A percentile compares a stretch with the other conserved stretches of the same genome.
Conservation (phyloP, 2,329 filamentous ascomycete genomes). For the Corynespora cassiicola region DNA sequence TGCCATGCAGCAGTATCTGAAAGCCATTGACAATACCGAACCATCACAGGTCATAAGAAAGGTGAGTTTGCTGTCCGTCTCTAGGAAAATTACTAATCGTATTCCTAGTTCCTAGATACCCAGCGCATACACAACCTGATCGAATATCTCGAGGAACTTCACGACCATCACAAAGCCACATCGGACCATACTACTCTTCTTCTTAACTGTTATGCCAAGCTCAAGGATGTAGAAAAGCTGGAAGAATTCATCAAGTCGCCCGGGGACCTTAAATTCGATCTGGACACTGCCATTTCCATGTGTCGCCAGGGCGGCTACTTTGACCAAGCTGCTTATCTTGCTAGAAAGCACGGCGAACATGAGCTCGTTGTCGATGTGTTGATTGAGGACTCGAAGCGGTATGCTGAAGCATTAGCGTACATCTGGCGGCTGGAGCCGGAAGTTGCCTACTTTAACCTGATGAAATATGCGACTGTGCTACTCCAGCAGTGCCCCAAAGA, state of each 20-base stretch:
- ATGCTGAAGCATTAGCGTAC: conserved; percentile 85
- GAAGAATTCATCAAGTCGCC: conserved; percentile 97
- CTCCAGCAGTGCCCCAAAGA: conserved; percentile 84
- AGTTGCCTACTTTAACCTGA: conserved; percentile 81
- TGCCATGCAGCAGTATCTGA: conserved; percentile 98
- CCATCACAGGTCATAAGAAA: conserved; percentile 96
- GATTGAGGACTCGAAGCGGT: conserved; percentile 93
- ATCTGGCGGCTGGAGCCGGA: conserved; percentile 87
- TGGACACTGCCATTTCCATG: conserved; percentile 97
- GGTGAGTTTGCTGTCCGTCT: conserved; percentile 49
- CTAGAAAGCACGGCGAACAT: conserved; percentile 91
- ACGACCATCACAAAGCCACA: conserved; percentile 91
- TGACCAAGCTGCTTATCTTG: conserved; percentile 94
- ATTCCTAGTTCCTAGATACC: conserved; percentile 81
- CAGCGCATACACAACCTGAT: conserved; percentile 98
- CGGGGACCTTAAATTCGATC: conserved; percentile 91
- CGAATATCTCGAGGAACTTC: conserved; percentile 93
- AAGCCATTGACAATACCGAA: conserved; percentile 94
- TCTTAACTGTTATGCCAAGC: conserved; percentile 95
- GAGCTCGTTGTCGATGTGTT: conserved; percentile 94
- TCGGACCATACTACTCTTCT: conserved; percentile 94
- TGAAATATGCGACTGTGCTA: conserved; percentile 93
- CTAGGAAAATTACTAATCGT: conserved; percentile 13
- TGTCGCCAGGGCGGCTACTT: conserved; percentile 96
- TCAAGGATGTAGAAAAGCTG: conserved; percentile 95